Base-by-base conservation (phyloP, 805 yeast genomes). In the Metschnikowia drakensbergensis region DNA sequence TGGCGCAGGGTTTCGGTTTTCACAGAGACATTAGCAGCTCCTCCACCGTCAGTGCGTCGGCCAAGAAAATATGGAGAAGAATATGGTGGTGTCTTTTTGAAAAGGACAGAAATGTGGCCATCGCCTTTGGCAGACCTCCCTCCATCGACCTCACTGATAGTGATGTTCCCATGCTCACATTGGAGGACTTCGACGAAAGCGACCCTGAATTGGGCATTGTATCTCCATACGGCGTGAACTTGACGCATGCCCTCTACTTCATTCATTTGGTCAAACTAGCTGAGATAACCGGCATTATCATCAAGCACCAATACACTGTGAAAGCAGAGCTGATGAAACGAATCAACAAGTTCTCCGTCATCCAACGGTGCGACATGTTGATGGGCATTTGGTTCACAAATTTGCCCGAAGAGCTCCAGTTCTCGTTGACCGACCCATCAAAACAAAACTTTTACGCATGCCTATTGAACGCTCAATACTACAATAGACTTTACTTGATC, bases 1-100 rank as follows among this genome's bases (percentile, higher is more conserved):
- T 83, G 43, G 91, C 91, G 2, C 90, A 85, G 60, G 86, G 87
- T 9, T 76, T 81, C 58, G 96, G 96, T 1, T 70, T 88, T 55
- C 94, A 88, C 62, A 72, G 88, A 53, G 79, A 74, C 52, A 74
- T 79, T 36, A 66, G 70, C 22, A 63, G 60, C 27, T 65, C 77
- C 42, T 63, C 76, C 28, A 63, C 62, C 13, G 61, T 72, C 22
- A 74, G 78, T 42, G 58, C 66, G 26, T 47, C 64, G 42, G 69
- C 72, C 38, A 69, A 68, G 56, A 78, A 78, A 51, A 61, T 82
- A 35, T 81, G 84, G 76, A 76, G 84, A 54, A 70, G 90, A 37
- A 72, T 85, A 10, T 87, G 90, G 88, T 87, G 95, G 95, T 72
- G 81, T 52, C 66, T 88, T 22, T 84, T 83, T 62, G 79, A 81